phyloP scores from a whole-genome alignment of 2,329 filamentous ascomycete genomes.

The Diaporthe batatas region DNA sequence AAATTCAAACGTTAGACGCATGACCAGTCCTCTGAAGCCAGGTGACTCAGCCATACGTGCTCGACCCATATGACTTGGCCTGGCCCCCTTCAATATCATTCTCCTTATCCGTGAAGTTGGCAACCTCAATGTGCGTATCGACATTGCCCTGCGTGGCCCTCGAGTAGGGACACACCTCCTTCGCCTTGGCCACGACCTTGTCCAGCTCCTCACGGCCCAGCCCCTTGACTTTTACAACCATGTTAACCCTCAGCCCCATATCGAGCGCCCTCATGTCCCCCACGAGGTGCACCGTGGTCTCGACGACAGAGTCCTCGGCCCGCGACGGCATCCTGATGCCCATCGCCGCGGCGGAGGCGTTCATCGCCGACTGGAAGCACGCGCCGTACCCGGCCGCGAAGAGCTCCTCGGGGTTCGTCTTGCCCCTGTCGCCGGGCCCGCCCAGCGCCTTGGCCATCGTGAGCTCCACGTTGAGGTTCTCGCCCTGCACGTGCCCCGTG shows the following conservation, averaged over 20 bases:
- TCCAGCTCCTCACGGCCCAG: slow-evolving; percentile 46
- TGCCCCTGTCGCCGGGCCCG: slow-evolving; percentile 54
- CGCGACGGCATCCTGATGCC: slow-evolving; percentile 57
- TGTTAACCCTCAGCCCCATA: slow-evolving; percentile 58
- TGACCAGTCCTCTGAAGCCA: neutral
- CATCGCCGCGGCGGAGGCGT: slow-evolving; percentile 55
- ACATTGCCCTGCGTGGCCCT: slow-evolving; percentile 49
- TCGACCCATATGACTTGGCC: slow-evolving; percentile 21
- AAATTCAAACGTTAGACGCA: neutral
- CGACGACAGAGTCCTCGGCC: slow-evolving; percentile 54
- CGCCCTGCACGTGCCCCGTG: slow-evolving; percentile 48
- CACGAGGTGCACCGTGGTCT: slow-evolving; percentile 58
- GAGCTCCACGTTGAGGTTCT: slow-evolving; percentile 51
- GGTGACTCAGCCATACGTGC: slow-evolving; percentile 3
- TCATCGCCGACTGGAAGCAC: slow-evolving; percentile 62
- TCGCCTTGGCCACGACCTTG: slow-evolving; percentile 47
- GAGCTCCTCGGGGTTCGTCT: slow-evolving; percentile 62
- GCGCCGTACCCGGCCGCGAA: slow-evolving; percentile 62
- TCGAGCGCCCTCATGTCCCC: slow-evolving; percentile 60
- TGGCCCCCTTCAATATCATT: neutral
- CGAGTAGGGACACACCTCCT: slow-evolving; percentile 49
- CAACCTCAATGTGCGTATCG: slow-evolving; percentile 46
- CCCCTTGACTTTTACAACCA: slow-evolving; percentile 55
- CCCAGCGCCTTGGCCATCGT: slow-evolving; percentile 59
- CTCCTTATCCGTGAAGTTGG: slow-evolving; percentile 11